phyloP scores from a whole-genome alignment of 768 basidiomycete genomes.

The Glaciozyma martinii region DNA sequence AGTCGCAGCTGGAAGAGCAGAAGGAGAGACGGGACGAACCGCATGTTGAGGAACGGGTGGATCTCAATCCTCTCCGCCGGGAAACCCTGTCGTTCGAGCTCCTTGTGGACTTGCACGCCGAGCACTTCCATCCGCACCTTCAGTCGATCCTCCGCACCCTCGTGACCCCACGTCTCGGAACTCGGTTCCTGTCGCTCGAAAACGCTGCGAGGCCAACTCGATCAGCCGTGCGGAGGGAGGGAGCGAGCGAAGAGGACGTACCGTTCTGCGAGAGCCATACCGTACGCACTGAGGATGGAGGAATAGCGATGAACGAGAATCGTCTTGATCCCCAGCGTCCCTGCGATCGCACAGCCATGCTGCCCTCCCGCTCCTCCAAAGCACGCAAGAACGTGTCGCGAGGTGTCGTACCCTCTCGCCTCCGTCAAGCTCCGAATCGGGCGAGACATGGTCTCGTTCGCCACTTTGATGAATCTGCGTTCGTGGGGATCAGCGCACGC shows the following conservation, averaged over 20 bases:
- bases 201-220: background rate
- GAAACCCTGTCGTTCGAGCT: slow-evolving; percentile 71
- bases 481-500: too few species aligned
- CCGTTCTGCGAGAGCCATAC: slow-evolving; percentile 52
- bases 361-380: slow-evolving; percentile 42
- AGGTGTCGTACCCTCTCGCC: slow-evolving; percentile 6
- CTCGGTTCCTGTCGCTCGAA: background rate
- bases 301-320: slow-evolving; percentile 85
- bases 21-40: background rate
- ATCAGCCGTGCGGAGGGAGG: background rate
- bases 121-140: slow-evolving; percentile 60
- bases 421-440: slow-evolving; percentile 51
- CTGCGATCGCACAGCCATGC: slow-evolving; percentile 77
- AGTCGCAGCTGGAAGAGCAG: background rate
- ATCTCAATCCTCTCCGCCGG: slow-evolving; percentile 56
- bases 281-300: slow-evolving; percentile 87
- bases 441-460: slow-evolving; percentile 92
- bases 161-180: background rate
- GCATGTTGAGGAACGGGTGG: slow-evolving; percentile 50
- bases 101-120: slow-evolving; percentile 53
- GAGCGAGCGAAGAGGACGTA: background rate
- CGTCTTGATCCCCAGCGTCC: slow-evolving; percentile 72
- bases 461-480: slow-evolving; percentile 52
- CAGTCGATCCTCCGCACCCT: slow-evolving; percentile 37
- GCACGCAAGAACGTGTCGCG: slow-evolving; percentile 35